A percentile compares a stretch with the other conserved stretches of the same genome.
These are phyloP conservation scores for Pleurotus platypus DNA, from an alignment of 768 basidiomycete genomes.

Conservation along the genomic window DNA sequence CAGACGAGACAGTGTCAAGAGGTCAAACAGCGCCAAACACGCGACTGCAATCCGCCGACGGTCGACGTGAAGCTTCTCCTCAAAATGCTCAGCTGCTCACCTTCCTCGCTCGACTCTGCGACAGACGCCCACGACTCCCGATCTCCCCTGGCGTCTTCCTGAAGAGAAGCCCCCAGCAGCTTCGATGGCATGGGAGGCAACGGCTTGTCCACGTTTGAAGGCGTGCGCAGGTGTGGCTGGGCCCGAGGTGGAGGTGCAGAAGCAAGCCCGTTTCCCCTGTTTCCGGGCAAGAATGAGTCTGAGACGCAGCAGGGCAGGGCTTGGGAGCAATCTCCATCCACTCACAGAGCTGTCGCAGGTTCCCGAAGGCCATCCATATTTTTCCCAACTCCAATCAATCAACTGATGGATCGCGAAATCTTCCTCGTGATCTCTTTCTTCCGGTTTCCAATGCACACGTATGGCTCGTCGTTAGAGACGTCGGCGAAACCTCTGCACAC, in stretches of 20 bases:
- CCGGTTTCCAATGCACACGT: slow-evolving; percentile 8
- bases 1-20: too few relatives aligned
- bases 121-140: slow-evolving; percentile 1
- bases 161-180: slow-evolving; percentile 17
- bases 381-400: slow-evolving; percentile 8
- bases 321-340: background rate
- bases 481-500: slow-evolving; percentile 3
- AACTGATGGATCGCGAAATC: slow-evolving; percentile 5
- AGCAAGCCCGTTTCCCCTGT: slow-evolving; percentile 2
- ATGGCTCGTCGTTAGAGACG: background rate
- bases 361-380: background rate
- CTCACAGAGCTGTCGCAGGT: background rate
- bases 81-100: background rate
- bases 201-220: slow-evolving; percentile 30
- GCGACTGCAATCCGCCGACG: background rate
- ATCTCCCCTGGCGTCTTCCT: slow-evolving; percentile 15
- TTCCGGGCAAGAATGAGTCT: background rate
- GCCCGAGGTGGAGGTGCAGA: slow-evolving; percentile 12
- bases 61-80: background rate
- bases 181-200: slow-evolving; percentile 29
- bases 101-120: slow-evolving; percentile 1
- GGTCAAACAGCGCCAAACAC: slow-evolving; percentile 1
- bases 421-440: slow-evolving; percentile 3
- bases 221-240: slow-evolving; percentile 7
- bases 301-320: background rate